Evolutionary conservation across 495 filamentous ascomycete species (phyloP), one percentile per base, ranked within the genome.

Genomic region (Thozetella sp.): DNA sequence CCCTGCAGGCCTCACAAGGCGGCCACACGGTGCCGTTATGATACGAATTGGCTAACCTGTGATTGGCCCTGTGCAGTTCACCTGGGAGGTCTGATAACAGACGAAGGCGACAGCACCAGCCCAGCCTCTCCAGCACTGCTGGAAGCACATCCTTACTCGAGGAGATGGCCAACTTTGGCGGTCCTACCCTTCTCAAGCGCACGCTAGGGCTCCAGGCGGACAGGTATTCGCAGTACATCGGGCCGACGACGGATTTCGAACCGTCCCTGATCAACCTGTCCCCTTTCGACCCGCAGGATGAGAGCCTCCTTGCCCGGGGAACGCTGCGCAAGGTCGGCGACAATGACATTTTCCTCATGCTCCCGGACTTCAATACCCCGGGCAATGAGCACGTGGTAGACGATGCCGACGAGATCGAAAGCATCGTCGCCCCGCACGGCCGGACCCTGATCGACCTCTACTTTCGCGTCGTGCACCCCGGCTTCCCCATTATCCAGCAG

Each of bases 401-500:
- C 52, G 87, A 93, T 59, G 76, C 90, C 55, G 89, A 93, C 66
- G 86, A 86, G 64, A 88, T 98, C 66, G 92, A 98, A 72, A 85
- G 83, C 59, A 77, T 95, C 65, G 90, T 97, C 52, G 85, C 89
- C 26, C 91, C 92, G 4, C 86, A 97, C 72, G 93, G 93, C 45
- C 84, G 87, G 57, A 86, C 86, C 12, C 68, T 97, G 69, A 86
- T 97, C 53, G 90, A 94, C 59, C 82, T 96, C 54, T 99, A 93
- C 79, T 96, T 97, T 65, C 83, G 87, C 54, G 81, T 91, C 55
- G 88, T 97, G 50, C 95, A 97, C 71, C 93, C 93, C 1, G 92
- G 84, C 58, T 96, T 96, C 64, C 94, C 94, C 27, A 92, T 99
- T 59, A 77, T 97, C 53, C 88, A 96, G 66, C 93, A 96, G 76